phyloP scores from a whole-genome alignment of 805 yeast species.

The Pichia californica region DNA sequence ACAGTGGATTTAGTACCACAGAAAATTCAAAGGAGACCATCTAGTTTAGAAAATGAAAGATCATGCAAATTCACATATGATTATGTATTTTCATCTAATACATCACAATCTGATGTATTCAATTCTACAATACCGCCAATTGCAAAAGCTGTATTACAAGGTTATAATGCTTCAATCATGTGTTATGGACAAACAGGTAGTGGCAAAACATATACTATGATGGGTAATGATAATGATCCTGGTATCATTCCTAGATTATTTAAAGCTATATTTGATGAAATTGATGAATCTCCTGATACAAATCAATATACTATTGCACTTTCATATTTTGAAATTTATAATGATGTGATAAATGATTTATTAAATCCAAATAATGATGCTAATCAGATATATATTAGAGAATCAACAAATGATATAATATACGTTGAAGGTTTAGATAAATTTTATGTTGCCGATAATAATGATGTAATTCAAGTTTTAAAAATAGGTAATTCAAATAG shows the following conservation, averaged over 20 bases:
- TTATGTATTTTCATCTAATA: slow-evolving; percentile 45
- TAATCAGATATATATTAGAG: slow-evolving; percentile 48
- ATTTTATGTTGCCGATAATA: slow-evolving; percentile 49
- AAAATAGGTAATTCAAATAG: slow-evolving; percentile 52
- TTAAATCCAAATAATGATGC: slow-evolving; percentile 35
- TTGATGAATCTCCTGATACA: slow-evolving; percentile 19
- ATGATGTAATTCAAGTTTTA: slow-evolving; percentile 54
- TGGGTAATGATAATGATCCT: slow-evolving; percentile 40
- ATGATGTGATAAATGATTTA: slow-evolving; percentile 71
- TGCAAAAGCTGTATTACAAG: slow-evolving; percentile 63
- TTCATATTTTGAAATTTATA: slow-evolving; percentile 73
- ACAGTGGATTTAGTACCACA: neutral
- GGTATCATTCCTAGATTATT: slow-evolving; percentile 75
- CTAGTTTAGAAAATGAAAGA: neutral
- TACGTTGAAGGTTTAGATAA: slow-evolving; percentile 66
- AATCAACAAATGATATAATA: slow-evolving; percentile 43
- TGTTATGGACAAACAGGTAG: slow-evolving; percentile 83
- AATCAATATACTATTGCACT: slow-evolving; percentile 40
- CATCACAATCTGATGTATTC: slow-evolving; percentile 54
- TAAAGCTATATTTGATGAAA: slow-evolving; percentile 54
- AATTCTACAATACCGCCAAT: slow-evolving; percentile 53
- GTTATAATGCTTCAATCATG: slow-evolving; percentile 36
- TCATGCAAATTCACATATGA: slow-evolving; percentile 45
- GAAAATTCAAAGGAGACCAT: neutral
- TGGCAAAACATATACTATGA: slow-evolving; percentile 82